Conservation (phyloP, 345 rosid species). For the Garcia nutans region DNA sequence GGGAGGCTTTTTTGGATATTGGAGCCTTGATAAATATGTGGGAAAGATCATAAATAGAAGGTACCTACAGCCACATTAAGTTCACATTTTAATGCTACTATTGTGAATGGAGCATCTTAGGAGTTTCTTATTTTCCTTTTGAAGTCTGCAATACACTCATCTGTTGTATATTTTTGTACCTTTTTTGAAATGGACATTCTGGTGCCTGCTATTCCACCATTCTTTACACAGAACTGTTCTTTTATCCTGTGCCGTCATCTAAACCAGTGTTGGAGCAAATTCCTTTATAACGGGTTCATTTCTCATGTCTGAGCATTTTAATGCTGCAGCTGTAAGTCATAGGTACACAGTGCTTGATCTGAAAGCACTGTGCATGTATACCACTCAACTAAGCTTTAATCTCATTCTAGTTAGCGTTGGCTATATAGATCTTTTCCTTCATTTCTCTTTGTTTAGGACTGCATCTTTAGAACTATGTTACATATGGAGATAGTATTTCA, state of each 20-base stretch:
- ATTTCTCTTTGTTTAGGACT: not conserved
- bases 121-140: not conserved
- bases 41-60: slow-evolving; percentile 65
- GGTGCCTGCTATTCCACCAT: not conserved
- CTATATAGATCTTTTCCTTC: not conserved
- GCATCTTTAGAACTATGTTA: not conserved
- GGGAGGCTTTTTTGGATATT: slow-evolving; percentile 89
- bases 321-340: not conserved
- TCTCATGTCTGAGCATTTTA: not conserved
- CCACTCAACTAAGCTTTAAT: not conserved
- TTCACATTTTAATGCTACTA: not conserved
- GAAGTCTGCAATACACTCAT: not conserved
- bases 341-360: not conserved
- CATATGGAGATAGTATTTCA: not conserved
- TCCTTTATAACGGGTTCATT: not conserved
- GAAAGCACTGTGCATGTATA: not conserved
- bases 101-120: not conserved
- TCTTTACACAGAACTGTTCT: not conserved
- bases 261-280: not conserved
- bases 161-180: not conserved
- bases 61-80: slow-evolving; percentile 32
- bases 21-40: slow-evolving; percentile 85
- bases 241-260: not conserved
- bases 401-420: not conserved
- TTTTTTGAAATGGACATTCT: not conserved